phyloP scores from a whole-genome alignment of 257 asterid genomes.

The Gentiana straminea region DNA sequence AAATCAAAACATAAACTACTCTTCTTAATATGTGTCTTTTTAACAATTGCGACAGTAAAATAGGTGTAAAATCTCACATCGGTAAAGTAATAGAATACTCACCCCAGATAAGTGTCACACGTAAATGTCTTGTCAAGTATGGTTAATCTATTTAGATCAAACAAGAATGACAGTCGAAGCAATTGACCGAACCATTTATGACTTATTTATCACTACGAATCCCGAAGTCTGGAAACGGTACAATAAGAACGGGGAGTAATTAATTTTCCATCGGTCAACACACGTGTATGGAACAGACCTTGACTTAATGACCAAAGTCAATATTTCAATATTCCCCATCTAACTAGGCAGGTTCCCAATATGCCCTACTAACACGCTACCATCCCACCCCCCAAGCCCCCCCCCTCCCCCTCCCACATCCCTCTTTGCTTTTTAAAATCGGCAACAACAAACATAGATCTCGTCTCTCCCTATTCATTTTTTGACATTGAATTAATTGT shows the following conservation, averaged over 20 bases:
- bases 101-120: too few species aligned
- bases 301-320: conserved; percentile 35
- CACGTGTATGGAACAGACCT: conserved; percentile 22
- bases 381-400: conserved; percentile 8
- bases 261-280: not conserved
- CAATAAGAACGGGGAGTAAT: not conserved
- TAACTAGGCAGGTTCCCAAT: not conserved
- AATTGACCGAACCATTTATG: too few species aligned
- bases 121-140: too few species aligned
- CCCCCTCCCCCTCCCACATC: not conserved
- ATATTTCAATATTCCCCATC: conserved; percentile 7
- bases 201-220: too few species aligned
- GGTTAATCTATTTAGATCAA: too few species aligned
- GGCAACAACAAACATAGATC: conserved; percentile 15
- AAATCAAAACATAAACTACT: too few species aligned
- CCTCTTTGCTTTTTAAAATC: not conserved
- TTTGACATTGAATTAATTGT: not conserved
- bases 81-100: too few species aligned
- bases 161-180: too few species aligned
- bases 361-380: not conserved
- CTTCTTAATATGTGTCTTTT: too few species aligned
- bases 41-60: too few species aligned
- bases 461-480: conserved; percentile 14
- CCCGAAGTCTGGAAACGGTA: too few species aligned
- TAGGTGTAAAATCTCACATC: too few species aligned